A percentile compares a stretch with the other conserved stretches of the same genome.
Conservation (phyloP, 805 yeast species). For the Nakazawaea peltata region DNA sequence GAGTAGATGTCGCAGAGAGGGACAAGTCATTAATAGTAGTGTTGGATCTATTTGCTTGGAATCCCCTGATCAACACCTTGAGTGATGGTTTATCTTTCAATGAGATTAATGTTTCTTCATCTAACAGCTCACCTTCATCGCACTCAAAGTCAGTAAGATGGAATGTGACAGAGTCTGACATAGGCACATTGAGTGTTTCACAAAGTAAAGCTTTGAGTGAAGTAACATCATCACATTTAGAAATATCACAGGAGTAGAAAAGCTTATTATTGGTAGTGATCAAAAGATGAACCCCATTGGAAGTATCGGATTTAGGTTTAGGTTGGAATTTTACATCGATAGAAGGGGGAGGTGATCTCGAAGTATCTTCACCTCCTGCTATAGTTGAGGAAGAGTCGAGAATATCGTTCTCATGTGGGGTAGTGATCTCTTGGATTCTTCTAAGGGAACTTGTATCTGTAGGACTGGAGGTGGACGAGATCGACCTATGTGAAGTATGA, state of each 20-base stretch:
- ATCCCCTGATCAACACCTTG: slow-evolving; percentile 14
- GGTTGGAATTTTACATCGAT: slow-evolving; percentile 32
- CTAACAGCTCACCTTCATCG: slow-evolving; percentile 46
- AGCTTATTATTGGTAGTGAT: slow-evolving; percentile 55
- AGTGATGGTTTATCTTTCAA: slow-evolving; percentile 23
- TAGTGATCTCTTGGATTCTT: background rate
- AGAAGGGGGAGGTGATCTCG: too few species aligned
- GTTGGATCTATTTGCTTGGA: slow-evolving; percentile 5
- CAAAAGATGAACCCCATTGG: slow-evolving; percentile 36
- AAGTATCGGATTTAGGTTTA: slow-evolving; percentile 20
- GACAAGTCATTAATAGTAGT: slow-evolving; percentile 8
- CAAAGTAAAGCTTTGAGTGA: slow-evolving; percentile 32
- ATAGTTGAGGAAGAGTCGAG: background rate
- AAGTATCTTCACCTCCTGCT: too few species aligned
- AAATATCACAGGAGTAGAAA: slow-evolving; percentile 43
- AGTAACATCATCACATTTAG: slow-evolving; percentile 12
- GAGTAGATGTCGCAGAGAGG: slow-evolving; percentile 31
- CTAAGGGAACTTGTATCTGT: background rate
- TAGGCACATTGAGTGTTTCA: slow-evolving; percentile 24
- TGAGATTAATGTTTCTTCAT: slow-evolving; percentile 35
- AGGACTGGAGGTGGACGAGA: slow-evolving; percentile 5
- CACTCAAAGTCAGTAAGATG: slow-evolving; percentile 67
- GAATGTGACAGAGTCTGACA: slow-evolving; percentile 29
- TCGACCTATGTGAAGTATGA: background rate
- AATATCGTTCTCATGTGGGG: background rate